Base-by-base conservation (phyloP, 345 rosid species). In the Nasturtium officinale region DNA sequence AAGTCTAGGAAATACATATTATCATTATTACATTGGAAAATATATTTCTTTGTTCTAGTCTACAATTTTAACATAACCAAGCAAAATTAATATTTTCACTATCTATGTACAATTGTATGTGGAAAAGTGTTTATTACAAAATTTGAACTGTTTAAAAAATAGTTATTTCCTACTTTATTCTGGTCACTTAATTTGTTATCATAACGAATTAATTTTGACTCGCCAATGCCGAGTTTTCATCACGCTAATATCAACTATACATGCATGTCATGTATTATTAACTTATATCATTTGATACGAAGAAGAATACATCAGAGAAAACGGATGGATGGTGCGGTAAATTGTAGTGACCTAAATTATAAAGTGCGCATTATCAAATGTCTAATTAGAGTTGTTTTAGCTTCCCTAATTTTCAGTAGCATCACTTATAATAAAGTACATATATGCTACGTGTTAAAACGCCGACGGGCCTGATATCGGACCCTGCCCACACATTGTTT, bases 381-480 rank as follows among this genome's bases (percentile, higher is more conserved):
- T 17, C 9, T 61, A 35, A 10, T 35, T 23, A 52, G 13, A 26
- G 17, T 38, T 7, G 50, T 18, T 29, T 57, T 30, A 21, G 57
- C 47, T 18, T 32, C 23, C 33, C 12, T 45, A 47, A 10, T 20
- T 32, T 58, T 11, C 26, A 46, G 26, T 46, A 30, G 45, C 46
- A 9, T 55, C 53, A 26, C 9, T 53, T n/a, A 11, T 53, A 28
- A n/a, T n/a, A n/a, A n/a, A n/a, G n/a, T n/a, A n/a, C 50, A 28
- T 40, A 17, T 40, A 30, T 45, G 74, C 67, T 35, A 70, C 67
- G 74, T 70, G 58, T 70, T 70, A n/a, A 33, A n/a, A 26, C 58
- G 18, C 18, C 61, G 35, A 33, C 26, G 66, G 47, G 38, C 37
- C 1, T 58, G 35, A 32, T 15, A 58, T 54, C 29, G 54, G 63